Evolutionary conservation across 176 grass and related monocot genomes (phyloP).

Genomic region (Alopecurus myosuroides): DNA sequence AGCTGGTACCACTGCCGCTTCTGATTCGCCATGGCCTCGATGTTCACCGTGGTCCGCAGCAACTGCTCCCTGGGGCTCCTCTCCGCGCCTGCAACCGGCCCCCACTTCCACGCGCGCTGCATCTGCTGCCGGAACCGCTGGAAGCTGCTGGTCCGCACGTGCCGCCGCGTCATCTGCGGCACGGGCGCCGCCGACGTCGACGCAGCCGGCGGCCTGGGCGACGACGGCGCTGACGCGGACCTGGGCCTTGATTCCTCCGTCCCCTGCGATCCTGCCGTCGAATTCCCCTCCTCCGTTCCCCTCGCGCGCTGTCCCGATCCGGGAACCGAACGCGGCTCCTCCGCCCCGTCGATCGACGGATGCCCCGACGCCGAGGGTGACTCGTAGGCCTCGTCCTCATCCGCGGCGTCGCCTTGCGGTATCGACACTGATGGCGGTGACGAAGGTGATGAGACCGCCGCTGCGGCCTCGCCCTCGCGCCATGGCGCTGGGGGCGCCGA

Average conservation of each 20-base stretch:
- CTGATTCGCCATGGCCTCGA: slow-evolving; percentile 93
- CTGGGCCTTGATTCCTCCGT: slow-evolving; percentile 22
- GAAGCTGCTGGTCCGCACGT: slow-evolving; percentile 76
- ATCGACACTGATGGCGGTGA: not conserved
- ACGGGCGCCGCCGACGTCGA: slow-evolving; percentile 26
- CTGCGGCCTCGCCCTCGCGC: not conserved
- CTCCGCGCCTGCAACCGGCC: slow-evolving; percentile 32
- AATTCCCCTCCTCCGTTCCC: slow-evolving; percentile 26
- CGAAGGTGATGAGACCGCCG: not conserved
- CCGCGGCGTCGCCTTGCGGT: not conserved
- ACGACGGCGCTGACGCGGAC: slow-evolving; percentile 28
- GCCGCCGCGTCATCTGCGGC: slow-evolving; percentile 39
- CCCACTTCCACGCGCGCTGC: slow-evolving; percentile 90
- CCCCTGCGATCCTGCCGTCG: slow-evolving; percentile 24
- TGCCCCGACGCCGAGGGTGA: slow-evolving; percentile 10
- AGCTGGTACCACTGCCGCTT: slow-evolving; percentile 91
- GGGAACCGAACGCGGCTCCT: slow-evolving; percentile 9
- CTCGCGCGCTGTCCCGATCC: slow-evolving; percentile 11
- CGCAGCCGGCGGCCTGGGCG: slow-evolving; percentile 5
- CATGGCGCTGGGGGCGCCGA: slow-evolving; percentile 11
- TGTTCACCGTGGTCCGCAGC: slow-evolving; percentile 53
- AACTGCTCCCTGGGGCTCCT: slow-evolving; percentile 58
- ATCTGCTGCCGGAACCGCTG: slow-evolving; percentile 84
- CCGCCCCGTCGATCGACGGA: not conserved
- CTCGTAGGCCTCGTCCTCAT: slow-evolving; percentile 9